Base-by-base conservation (phyloP, 2,329 filamentous ascomycete genomes). In the Alternaria brassicae region DNA sequence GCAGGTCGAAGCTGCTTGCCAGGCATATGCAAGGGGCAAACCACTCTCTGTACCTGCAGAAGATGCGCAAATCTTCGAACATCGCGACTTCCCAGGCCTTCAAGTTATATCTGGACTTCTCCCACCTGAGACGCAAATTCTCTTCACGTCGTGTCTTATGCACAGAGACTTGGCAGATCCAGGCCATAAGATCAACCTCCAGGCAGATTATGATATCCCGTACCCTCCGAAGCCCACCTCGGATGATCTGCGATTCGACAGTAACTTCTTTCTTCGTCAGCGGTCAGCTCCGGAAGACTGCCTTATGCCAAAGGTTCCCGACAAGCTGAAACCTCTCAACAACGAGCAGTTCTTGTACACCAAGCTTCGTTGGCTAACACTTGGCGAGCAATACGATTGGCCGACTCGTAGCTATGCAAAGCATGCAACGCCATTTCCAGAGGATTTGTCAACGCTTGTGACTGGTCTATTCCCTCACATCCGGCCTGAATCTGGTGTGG, bases 301-400 rank as follows among this genome's bases (percentile, higher is more conserved):
- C 7, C 58, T 77, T 6, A 50, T 67, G 19, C 92, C 94, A 9
- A 92, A 90, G 61, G 87, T 93, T 65, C 81, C 90, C 0, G 68
- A 78, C 0, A 81, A 92, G 17, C 92, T 97, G 76, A 92, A 90
- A 62, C 83, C 91, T 1, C 81, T 97, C 6, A 86, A 88, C 4
- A 83, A 91, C 53, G 84, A 87, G 58, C 89, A 90, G 70, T 88
- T 93, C 32, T 82, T 98, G 52, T 86, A 90, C 57, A 90, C 89
- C 63, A 93, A 91, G 64, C 86, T 98, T 23, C 91, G 94, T 67
- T 99, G 95, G 95, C 86, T 97, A 52, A 98, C 94, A 0, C 86
- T 99, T 5, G 95, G 94, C 47, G 94, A 93, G 0, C 94, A 98
- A 77, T 98, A 98, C 77, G 92, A 98, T 80, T 98, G 94, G 95